Evolutionary conservation across 2,329 filamentous ascomycete species (phyloP), one percentile per base, ranked within the genome.

Genomic region (Pseudopyrenochaeta lycopersici): DNA sequence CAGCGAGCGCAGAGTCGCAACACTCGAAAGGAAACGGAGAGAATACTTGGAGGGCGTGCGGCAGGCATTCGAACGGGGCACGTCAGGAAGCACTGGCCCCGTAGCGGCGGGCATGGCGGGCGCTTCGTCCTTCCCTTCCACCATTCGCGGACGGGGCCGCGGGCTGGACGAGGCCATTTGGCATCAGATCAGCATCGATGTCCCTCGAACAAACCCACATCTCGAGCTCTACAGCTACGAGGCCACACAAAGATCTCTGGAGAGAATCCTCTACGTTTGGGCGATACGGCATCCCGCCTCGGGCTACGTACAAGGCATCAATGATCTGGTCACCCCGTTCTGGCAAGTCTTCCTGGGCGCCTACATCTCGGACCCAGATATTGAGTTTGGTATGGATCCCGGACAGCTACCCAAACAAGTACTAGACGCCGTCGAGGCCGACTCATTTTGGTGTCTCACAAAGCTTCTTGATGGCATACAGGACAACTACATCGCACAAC

Each of bases 121-220:
- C 12, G 68, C 68, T n/a, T 70, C 72, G 0, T 75, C 80, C 1
- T 70, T 72, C 29, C 67, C 76, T 35, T 76, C 80, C 7, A 67
- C 74, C 6, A 78, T 77, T 67, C 87, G 91, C 58, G 84, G 86
- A 38, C 81, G 84, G 58, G 86, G 88, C 2, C 85, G 91, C 49
- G 94, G 93, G 2, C 79, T 99, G 15, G 96, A 99, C 66, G 95
- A 99, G 79, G 90, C 92, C n/a, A 88, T 99, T 54, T 99, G 95
- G 95, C 95, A 99, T 79, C 95, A 99, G 73, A 98, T 99, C 77
- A 97, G 92, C 76, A 99, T 99, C 70, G 95, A 99, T 72, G 91
- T 98, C 18, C 95, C 95, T 2, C 87, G 95, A 45, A 99, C 95
- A 3, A 98, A 97, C 72, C 95, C 95, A 10, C 95, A 98, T 76